Evolutionary conservation across 2,329 filamentous ascomycete genomes (phyloP), one percentile per base, ranked within the genome.

Genomic region (Botrytis fragariae): DNA sequence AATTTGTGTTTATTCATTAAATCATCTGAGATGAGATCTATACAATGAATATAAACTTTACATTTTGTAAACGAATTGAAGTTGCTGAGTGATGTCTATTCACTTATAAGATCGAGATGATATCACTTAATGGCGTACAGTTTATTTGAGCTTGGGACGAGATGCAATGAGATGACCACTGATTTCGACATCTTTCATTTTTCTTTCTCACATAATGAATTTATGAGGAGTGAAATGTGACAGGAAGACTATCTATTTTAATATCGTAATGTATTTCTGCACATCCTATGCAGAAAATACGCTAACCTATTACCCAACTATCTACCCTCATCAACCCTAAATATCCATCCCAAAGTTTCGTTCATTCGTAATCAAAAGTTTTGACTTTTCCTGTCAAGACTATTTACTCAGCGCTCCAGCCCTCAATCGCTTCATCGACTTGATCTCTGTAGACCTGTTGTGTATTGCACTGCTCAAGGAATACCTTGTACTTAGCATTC

Each of bases 401-500:
- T 6, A 59, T 48, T 68, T 69, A 68, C 51, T 68, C 71, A 25
- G 51, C 20, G 32, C 63, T 54, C 86, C 86, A 88, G 39, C 82
- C 81, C 32, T 80, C 79, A 70, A 87, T 80, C 18, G 83, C 86
- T 69, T 88, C 88, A 81, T 99, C 92, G 16, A 99, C 88, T 81
- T 91, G 90, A 79, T 86, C 89, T 79, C 96, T 88, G 82, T 97
- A 98, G 74, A 87, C 86, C 82, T 93, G 91, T 85, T 99, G 96
- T 74, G 92, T 92, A 80, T 90, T 88, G 82, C 93, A 96, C 86
- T 97, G 94, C 83, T 98, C 93, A 73, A 98, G 83, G 85, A 98
- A 98, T n/a, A 99, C 90, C 80, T 93, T 91, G 81, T 98, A 99
- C 86, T 99, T 99, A 75, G 91, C 92, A 78, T 92, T 87, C 70